Conservation (phyloP, 331 rosid species). For the Saraca asoca region DNA sequence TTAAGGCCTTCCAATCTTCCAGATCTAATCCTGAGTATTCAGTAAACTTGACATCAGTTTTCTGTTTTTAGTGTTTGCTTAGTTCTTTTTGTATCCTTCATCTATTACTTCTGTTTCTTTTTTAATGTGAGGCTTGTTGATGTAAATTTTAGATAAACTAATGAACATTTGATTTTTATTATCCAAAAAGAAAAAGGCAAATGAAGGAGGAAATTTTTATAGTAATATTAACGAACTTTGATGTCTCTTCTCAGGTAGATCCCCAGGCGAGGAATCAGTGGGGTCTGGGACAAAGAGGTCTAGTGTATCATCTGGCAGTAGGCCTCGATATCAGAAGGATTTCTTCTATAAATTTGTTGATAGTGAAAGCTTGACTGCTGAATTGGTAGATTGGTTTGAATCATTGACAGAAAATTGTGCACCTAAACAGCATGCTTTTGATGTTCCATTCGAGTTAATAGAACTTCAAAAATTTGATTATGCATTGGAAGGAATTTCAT, state of each 20-base stretch:
- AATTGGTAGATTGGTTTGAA: slow-evolving; percentile 84
- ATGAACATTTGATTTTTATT: slow-evolving; percentile 25
- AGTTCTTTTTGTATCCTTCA: no score
- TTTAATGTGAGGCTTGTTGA: no score
- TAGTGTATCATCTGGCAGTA: slow-evolving; percentile 76
- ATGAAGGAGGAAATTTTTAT: background rate
- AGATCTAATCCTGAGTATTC: slow-evolving; percentile 8
- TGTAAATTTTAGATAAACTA: slow-evolving; percentile 16
- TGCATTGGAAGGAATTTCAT: slow-evolving; percentile 93
- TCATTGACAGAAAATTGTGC: slow-evolving; percentile 49
- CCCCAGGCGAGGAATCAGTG: slow-evolving; percentile 85
- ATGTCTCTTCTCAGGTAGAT: slow-evolving; percentile 62
- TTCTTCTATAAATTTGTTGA: slow-evolving; percentile 75
- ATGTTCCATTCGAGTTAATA: slow-evolving; percentile 88
- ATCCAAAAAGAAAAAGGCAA: background rate
- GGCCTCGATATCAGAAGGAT: slow-evolving; percentile 73
- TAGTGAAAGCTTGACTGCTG: slow-evolving; percentile 55
- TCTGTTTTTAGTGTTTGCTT: slow-evolving; percentile 5
- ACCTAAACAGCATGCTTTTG: slow-evolving; percentile 57
- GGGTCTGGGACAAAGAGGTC: slow-evolving; percentile 94
- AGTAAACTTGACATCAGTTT: slow-evolving; percentile 7
- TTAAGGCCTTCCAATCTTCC: slow-evolving; percentile 9
- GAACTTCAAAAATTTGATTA: slow-evolving; percentile 97
- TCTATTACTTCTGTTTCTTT: no score
- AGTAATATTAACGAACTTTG: slow-evolving; percentile 29